Evolutionary conservation across 768 basidiomycete species (phyloP), one percentile per base, ranked within the genome.

Genomic region (Amanita brunnescens): DNA sequence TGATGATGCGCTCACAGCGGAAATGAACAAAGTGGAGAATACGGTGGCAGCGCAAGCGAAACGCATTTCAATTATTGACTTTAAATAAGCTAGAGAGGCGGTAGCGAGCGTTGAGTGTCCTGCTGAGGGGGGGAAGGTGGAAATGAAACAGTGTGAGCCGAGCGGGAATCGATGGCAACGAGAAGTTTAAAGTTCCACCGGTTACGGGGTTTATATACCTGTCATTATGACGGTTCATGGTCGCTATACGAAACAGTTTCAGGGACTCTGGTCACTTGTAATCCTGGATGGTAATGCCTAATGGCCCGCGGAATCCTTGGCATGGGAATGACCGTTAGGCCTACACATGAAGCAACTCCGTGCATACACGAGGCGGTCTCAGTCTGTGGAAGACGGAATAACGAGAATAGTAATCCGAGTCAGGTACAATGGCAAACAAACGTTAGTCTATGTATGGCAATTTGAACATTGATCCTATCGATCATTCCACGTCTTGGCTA

Each of bases 51-150:
- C 61, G 57, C 72, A 37, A 53, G 74, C 64, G 71, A 77, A 76
- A 63, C 75, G 81, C 83, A 85, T 85, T 49, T 43, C 74, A 56
- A 50, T 42, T 48, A 61, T 47, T 52, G 52, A 45, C 47, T 52
- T 35, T 35, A 35, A 12, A 13, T 35, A 12, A 35, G 12, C 5
- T 3, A 35, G 21, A 23, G 24, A 16, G 13, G 6, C 7, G n/a
- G n/a, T n/a, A n/a, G n/a, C n/a, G n/a, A n/a, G n/a, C n/a, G n/a
- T n/a, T n/a, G n/a, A n/a, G n/a, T 29, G 26, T 3, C 26, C 7
- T 29, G 26, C 7, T 7, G 7, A 7, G 3, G 26, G 26, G 26
- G 5, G 26, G 26, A 29, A 29, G 26, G 7, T 47, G 3, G 26
- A 29, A 29, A 29, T 29, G 26, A 29, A 29, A 29, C 26, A 29